A percentile compares a stretch with the other conserved stretches of the same genome.
Conservation (phyloP, 352 stramenopile genomes). For the Elongisporangium prolatum region DNA sequence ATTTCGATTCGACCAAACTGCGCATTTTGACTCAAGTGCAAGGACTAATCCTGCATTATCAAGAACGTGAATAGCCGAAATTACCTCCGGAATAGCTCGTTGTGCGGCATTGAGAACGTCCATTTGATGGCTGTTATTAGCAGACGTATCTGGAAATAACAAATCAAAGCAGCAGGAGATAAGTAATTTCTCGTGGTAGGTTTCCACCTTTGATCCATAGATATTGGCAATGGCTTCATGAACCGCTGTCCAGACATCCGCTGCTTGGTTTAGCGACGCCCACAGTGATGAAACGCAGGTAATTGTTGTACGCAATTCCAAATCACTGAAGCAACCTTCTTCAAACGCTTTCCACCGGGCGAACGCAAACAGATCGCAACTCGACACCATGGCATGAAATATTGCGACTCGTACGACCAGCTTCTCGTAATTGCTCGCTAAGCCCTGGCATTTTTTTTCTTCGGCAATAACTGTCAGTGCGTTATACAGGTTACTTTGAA, state of each 20-base stretch:
- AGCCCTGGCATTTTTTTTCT: neutral
- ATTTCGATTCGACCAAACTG: conserved; percentile 1
- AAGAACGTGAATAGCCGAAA: conserved; percentile 3
- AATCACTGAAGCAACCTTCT: conserved; percentile 19
- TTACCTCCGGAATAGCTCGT: conserved; percentile 18
- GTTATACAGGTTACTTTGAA: neutral
- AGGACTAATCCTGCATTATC: neutral
- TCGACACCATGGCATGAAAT: conserved; percentile 17
- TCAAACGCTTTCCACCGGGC: conserved; percentile 13
- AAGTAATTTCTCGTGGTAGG: conserved; percentile 15
- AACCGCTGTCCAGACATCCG: conserved; percentile 1
- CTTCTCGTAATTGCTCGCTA: neutral
- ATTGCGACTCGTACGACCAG: conserved; percentile 5
- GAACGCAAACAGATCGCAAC: conserved; percentile 19
- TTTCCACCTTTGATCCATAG: conserved; percentile 20
- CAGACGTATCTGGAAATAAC: neutral
- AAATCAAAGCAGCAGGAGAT: conserved; percentile 22
- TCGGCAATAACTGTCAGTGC: neutral
- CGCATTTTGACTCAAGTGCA: neutral
- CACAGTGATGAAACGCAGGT: conserved; percentile 6
- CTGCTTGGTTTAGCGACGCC: neutral
- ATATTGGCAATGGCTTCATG: conserved; percentile 18
- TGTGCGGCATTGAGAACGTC: conserved; percentile 2
- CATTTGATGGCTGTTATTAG: neutral
- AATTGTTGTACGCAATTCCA: conserved; percentile 4